Percentiles rank a stretch among this genome's conserved stretches.
These are phyloP conservation scores for Penicillium riverlandense DNA, from an alignment of 495 filamentous ascomycete genomes.

Conservation along the genomic window DNA sequence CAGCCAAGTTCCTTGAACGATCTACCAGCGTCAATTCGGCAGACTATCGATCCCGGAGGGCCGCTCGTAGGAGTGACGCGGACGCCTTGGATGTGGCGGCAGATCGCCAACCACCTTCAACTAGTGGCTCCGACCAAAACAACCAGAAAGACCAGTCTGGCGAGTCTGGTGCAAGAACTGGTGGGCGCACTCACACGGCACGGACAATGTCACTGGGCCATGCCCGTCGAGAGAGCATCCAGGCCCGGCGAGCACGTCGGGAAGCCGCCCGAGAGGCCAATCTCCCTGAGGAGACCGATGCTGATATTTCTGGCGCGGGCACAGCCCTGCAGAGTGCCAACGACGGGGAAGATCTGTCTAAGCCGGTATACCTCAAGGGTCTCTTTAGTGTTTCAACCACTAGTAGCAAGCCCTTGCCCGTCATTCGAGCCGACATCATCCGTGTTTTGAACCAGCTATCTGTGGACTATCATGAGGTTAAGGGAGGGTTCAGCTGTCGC, in stretches of 20 bases:
- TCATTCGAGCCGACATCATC: conserved; percentile 88
- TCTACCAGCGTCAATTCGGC: conserved; percentile 84
- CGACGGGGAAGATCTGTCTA: conserved; percentile 54
- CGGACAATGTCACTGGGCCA: conserved; percentile 89
- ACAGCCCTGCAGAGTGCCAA: conserved; percentile 47
- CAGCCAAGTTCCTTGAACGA: conserved; percentile 60
- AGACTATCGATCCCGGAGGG: conserved; percentile 59
- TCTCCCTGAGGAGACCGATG: conserved; percentile 77
- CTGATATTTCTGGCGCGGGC: conserved; percentile 37
- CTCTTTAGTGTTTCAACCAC: conserved; percentile 97
- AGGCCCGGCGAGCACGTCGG: conserved; percentile 65
- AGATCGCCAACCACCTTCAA: conserved; percentile 53
- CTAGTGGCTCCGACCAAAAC: conserved; percentile 70
- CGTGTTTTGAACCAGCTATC: conserved; percentile 78
- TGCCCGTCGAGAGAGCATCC: conserved; percentile 81
- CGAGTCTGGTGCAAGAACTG: conserved; percentile 17
- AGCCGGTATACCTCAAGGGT: conserved; percentile 94
- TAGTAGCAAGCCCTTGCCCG: conserved; percentile 76
- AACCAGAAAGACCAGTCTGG: conserved; percentile 35
- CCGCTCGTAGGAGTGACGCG: conserved; percentile 48
- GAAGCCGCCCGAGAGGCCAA: conserved; percentile 61
- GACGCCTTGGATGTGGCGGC: conserved; percentile 45
- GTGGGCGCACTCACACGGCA: conserved; percentile 42
- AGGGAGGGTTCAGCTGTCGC: conserved; percentile 83
- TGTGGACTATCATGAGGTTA: conserved; percentile 88